Percentiles rank a stretch among this genome's conserved stretches.
Conservation (phyloP, 1,284 basidiomycete genomes). For the Rhodotorula glutinis region DNA sequence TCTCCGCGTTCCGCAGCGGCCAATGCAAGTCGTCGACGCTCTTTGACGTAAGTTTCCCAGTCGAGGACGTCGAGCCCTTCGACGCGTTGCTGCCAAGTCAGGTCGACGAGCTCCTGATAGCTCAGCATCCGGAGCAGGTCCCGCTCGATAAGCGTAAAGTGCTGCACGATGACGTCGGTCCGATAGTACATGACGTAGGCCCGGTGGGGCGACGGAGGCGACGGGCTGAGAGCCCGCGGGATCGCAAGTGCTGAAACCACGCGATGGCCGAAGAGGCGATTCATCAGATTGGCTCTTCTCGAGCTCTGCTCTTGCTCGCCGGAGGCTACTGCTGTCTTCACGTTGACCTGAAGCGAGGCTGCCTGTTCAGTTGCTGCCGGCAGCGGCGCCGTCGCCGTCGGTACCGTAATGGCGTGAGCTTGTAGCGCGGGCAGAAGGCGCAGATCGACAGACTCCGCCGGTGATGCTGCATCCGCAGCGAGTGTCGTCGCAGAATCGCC, state of each 20-base stretch:
- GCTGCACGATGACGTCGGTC: conserved; percentile 65
- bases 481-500: too few relatives aligned
- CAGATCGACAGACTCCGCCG: too few relatives aligned
- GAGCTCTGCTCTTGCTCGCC: neutral
- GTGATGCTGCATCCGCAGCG: too few relatives aligned
- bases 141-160: conserved; percentile 81
- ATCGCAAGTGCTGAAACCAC: neutral
- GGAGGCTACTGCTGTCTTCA: too few relatives aligned
- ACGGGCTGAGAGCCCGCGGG: too few relatives aligned
- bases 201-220: conserved; percentile 50
- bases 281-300: neutral
- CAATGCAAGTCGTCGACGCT: conserved; percentile 65
- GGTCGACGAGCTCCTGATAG: conserved; percentile 48
- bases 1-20: conserved; percentile 53
- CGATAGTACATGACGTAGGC: conserved; percentile 62
- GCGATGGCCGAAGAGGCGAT: neutral
- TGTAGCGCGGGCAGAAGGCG: too few relatives aligned
- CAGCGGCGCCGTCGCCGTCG: too few relatives aligned
- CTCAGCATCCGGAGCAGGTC: conserved; percentile 73
- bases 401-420: too few relatives aligned
- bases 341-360: too few relatives aligned
- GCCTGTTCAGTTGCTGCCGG: too few relatives aligned
- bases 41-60: conserved; percentile 76
- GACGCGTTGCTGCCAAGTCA: conserved; percentile 55
- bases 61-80: conserved; percentile 63